A percentile compares a stretch with the other conserved stretches of the same genome.
These are phyloP conservation scores for Crithidia fasciculata DNA, from an alignment of 208 protist species.

Conservation along the genomic window DNA sequence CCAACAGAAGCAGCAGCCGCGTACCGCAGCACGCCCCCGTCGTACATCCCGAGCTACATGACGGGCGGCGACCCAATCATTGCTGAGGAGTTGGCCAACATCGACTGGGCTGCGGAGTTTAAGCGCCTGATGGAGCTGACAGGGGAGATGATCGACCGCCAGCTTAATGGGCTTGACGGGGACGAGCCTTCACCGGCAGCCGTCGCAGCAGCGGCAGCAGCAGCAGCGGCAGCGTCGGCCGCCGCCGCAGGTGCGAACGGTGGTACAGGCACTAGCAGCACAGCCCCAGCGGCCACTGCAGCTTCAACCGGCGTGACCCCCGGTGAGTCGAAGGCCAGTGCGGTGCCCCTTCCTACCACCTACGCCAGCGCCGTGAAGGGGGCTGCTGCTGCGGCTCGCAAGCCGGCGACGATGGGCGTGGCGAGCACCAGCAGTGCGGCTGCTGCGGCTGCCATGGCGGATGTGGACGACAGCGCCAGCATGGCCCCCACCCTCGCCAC, in stretches of 20 bases:
- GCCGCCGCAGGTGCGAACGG: background rate
- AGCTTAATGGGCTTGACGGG: constrained; percentile 53
- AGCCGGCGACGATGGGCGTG: constrained; percentile 32
- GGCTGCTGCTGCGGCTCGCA: constrained; percentile 21
- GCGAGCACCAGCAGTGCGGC: constrained; percentile 24
- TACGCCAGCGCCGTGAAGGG: constrained; percentile 48
- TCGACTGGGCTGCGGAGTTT: constrained; percentile 81
- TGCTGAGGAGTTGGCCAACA: constrained; percentile 26
- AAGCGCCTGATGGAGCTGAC: constrained; percentile 77
- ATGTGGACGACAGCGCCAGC: constrained; percentile 24
- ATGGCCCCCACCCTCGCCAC: constrained; percentile 37
- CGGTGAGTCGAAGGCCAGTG: constrained; percentile 10
- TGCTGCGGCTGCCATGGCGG: constrained; percentile 13
- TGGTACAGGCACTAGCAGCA: background rate
- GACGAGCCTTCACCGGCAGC: constrained; percentile 23
- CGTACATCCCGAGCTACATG: constrained; percentile 42
- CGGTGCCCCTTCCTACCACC: constrained; percentile 32
- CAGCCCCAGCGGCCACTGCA: background rate
- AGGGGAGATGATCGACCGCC: constrained; percentile 63
- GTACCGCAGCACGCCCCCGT: constrained; percentile 13
- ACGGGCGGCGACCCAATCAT: constrained; percentile 28
- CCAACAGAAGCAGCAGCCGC: background rate
- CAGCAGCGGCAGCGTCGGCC: constrained; percentile 10
- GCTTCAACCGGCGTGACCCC: background rate
- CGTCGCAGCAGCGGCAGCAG: background rate